phyloP scores from a whole-genome alignment of 805 yeast species.

The Metschnikowia kofuensis region DNA sequence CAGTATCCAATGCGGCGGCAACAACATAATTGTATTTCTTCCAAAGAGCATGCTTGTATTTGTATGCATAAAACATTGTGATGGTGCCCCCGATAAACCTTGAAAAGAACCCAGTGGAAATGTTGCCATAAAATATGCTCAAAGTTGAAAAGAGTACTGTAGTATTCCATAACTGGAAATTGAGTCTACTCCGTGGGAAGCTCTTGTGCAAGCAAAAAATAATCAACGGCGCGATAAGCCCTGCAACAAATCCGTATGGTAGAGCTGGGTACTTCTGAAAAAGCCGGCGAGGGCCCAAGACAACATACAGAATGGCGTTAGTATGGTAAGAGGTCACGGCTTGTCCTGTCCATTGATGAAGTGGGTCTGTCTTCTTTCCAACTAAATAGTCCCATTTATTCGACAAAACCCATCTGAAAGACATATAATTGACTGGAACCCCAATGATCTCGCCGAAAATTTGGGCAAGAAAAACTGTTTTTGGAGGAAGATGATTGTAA shows the following conservation, averaged over 20 bases:
- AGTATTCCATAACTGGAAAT: slow-evolving; percentile 42
- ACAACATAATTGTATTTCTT: slow-evolving; percentile 44
- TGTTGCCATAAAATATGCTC: slow-evolving; percentile 48
- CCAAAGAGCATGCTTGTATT: slow-evolving; percentile 39
- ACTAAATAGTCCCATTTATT: slow-evolving; percentile 37
- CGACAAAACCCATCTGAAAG: slow-evolving; percentile 45
- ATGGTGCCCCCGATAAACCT: slow-evolving; percentile 47
- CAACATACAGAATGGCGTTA: slow-evolving; percentile 51
- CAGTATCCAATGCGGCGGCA: slow-evolving; percentile 53
- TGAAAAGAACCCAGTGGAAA: slow-evolving; percentile 48
- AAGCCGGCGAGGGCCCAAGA: slow-evolving; percentile 46
- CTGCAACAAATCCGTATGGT: slow-evolving; percentile 45
- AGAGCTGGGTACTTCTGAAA: slow-evolving; percentile 41
- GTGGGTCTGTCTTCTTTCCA: slow-evolving; percentile 38
- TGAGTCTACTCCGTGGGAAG: slow-evolving; percentile 21
- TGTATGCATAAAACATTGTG: slow-evolving; percentile 44
- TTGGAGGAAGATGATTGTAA: slow-evolving; percentile 53
- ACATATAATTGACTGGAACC: slow-evolving; percentile 49
- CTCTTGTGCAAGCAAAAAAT: slow-evolving; percentile 28
- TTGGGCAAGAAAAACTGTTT: slow-evolving; percentile 48
- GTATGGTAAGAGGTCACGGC: slow-evolving; percentile 39
- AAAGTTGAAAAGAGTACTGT: slow-evolving; percentile 49
- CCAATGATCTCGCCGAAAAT: slow-evolving; percentile 51
- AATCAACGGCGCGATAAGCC: slow-evolving; percentile 36
- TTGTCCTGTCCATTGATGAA: slow-evolving; percentile 55